Evolutionary conservation across 306 rosid genomes (phyloP).

Genomic region (Dryas drummondii): DNA sequence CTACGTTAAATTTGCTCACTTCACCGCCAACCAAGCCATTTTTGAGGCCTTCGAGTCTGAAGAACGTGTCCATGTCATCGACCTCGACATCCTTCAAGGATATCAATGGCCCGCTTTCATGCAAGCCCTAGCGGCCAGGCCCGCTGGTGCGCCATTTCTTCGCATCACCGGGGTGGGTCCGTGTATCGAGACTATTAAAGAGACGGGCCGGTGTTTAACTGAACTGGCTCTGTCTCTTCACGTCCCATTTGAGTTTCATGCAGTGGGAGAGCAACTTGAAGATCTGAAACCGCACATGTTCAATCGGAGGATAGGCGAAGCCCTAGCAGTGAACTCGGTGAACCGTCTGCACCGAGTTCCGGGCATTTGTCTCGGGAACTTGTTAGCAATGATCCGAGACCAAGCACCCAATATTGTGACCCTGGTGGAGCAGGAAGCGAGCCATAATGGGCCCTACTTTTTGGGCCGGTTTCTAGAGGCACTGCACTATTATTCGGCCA

Average conservation of each 20-base stretch:
- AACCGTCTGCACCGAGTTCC: conserved; percentile 81
- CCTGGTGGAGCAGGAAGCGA: conserved; percentile 81
- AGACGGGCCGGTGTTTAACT: conserved; percentile 66
- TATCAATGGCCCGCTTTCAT: conserved; percentile 95
- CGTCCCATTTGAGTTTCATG: conserved; percentile 85
- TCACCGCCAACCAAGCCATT: conserved; percentile 89
- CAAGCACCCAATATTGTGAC: conserved; percentile 85
- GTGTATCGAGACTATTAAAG: conserved; percentile 43
- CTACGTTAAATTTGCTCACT: conserved; percentile 83
- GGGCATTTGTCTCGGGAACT: conserved; percentile 42
- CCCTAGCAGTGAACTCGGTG: conserved; percentile 69
- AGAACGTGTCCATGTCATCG: conserved; percentile 82
- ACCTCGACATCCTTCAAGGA: conserved; percentile 82
- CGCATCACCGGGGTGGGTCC: conserved; percentile 66
- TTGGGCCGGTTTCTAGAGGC: conserved; percentile 82
- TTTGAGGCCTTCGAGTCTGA: conserved; percentile 87
- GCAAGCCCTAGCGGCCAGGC: conserved; percentile 85
- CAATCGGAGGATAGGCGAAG: conserved; percentile 75
- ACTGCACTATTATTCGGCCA: conserved; percentile 74
- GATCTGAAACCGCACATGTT: conserved; percentile 80
- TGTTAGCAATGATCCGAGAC: conserved; percentile 68
- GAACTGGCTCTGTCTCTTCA: conserved; percentile 74
- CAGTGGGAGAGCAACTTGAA: conserved; percentile 67
- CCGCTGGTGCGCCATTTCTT: conserved; percentile 58
- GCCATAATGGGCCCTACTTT: conserved; percentile 86